Evolutionary conservation across 2,329 filamentous ascomycete genomes (phyloP), one percentile per base, ranked within the genome.

Genomic region (Dryadomyces quercus-mongolicae): DNA sequence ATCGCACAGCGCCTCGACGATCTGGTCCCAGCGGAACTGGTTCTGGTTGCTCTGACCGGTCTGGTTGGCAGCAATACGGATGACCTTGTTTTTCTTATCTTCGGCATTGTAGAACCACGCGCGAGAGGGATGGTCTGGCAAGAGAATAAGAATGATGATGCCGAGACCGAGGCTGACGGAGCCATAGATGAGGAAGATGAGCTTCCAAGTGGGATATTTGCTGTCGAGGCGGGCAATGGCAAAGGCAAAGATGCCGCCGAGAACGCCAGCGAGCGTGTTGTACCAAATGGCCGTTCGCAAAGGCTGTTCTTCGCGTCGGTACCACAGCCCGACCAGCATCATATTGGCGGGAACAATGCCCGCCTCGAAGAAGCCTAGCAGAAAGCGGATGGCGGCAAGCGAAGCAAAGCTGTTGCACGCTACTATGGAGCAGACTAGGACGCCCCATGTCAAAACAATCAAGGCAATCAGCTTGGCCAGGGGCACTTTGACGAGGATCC

Each of bases 311-410:
- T 20, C 31, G 40, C 36, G 22, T 12, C 43, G 40, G 25, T 52
- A 74, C 8, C 64, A 66, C 16, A 62, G 65, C 9, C 73, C 62
- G 25, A 70, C 66, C 58, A 69, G 73, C 46, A 70, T 66, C 20
- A 67, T 70, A 25, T 45, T 45, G 31, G 70, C 70, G 1, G 68
- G 68, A 46, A 66, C 64, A 57, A 63, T 63, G 20, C 62, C 61
- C 21, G 68, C 68, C 56, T 68, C 64, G 9, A 65, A 66, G 1
- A 68, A 60, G 44, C 68, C 68, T 8, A 72, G 63, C 48, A 70
- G 60, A 53, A 67, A 66, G 5, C 69, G 62, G n/a, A 67, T 62
- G 15, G 64, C 67, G 6, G 70, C 57, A 1, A 71, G 60, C 21
- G 62, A 58, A 6, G 59, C 57, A 55, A 66, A 70, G 44, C 55